A percentile compares a stretch with the other conserved stretches of the same genome.
Conservation (phyloP, 768 basidiomycete genomes). For the Hericium erinaceus region DNA sequence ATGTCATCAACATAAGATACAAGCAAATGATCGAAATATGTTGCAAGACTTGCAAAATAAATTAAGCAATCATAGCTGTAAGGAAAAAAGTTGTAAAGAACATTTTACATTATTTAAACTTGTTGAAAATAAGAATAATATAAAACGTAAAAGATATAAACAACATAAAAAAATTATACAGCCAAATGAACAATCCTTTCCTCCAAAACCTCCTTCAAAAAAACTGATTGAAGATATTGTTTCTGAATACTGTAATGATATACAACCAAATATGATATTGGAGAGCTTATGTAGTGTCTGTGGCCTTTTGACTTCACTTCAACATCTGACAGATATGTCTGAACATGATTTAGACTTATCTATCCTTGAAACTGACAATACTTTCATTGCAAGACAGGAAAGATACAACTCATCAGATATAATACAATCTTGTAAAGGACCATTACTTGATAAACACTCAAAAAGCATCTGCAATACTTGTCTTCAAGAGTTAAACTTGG, state of each 20-base stretch:
- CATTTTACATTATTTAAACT: too few species aligned
- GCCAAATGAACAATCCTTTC: not conserved
- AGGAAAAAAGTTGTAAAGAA: too few species aligned
- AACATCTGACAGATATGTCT: not conserved
- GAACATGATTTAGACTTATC: not conserved
- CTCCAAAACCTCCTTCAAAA: not conserved
- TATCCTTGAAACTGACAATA: not conserved
- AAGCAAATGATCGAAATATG: too few species aligned
- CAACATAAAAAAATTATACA: too few species aligned
- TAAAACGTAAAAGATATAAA: too few species aligned
- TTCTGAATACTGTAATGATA: not conserved
- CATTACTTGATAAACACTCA: not conserved
- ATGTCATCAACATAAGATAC: too few species aligned
- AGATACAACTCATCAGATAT: not conserved
- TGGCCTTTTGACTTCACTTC: not conserved
- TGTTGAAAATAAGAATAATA: too few species aligned
- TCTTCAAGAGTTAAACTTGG: not conserved
- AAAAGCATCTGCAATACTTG: not conserved
- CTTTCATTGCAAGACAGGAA: not conserved
- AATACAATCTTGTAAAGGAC: not conserved
- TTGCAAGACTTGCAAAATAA: too few species aligned
- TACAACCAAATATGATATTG: not conserved
- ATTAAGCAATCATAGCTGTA: too few species aligned
- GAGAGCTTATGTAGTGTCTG: not conserved
- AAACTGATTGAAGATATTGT: not conserved